Base-by-base conservation (phyloP, 2,329 filamentous ascomycete species). In the Fusarium equiseti region DNA sequence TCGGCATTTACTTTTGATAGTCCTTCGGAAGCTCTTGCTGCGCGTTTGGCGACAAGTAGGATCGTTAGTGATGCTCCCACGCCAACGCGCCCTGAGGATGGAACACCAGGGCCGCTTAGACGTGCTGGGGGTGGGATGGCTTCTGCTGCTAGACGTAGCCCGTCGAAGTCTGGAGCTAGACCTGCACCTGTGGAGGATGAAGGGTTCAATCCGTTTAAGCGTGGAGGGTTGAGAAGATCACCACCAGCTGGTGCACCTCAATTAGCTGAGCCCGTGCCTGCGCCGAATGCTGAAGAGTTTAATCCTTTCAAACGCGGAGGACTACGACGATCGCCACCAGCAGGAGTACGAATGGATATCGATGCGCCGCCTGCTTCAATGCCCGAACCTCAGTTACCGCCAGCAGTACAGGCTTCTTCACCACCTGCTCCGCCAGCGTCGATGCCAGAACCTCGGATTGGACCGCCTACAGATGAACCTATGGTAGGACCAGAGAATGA, bases 71-170 rank as follows among this genome's bases (percentile, higher is more conserved):
- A 77, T 29, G 63, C 62, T 15, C 59, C 57, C 9, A 65, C 7
- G 74, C 75, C 40, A 52, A 73, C 27, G 48, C 73, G 52, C 44
- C 35, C 48, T 13, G 56, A 57, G 11, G 68, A 65, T 27, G 60
- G 53, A 7, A 20, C 20, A 20, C 20, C 20, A 20, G 20, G 20
- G 20, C 71, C 71, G n/a, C 31, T 68, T 9, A 67, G 59, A 31
- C 69, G 59, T 38, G 70, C 55, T 10, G 40, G 71, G 7, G 82
- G 81, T 20, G 76, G 75, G 3, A 74, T 83, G 73, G 73, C 79
- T 11, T 77, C 76, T 6, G 76, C 77, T 20, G 81, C 83, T 0
- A 78, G 78, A 59, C 81, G 83, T 46, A 81, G 83, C 0, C 79
- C 83, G 3, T 78, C 77, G 6, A 83, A 18, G 26, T 0, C 44